A percentile compares a stretch with the other conserved stretches of the same genome.
Evolutionary conservation across 169 alveolate species (phyloP).

Genomic region (Cryptosporidium sp.): DNA sequence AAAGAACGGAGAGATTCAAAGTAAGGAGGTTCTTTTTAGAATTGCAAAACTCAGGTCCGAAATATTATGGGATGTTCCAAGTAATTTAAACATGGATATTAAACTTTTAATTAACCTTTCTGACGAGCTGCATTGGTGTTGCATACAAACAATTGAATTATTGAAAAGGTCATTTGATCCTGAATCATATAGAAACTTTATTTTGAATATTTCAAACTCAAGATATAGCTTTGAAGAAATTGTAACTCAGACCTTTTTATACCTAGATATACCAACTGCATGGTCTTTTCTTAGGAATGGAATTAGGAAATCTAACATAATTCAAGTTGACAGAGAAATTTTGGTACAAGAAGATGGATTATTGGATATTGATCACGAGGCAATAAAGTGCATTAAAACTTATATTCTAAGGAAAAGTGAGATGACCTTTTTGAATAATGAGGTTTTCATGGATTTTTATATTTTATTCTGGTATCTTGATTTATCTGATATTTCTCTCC

Average conservation of each 20-base stretch:
- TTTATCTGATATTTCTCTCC: conserved; percentile 41
- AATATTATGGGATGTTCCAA: conserved; percentile 63
- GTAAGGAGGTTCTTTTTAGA: conserved; percentile 54
- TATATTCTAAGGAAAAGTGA: conserved; percentile 24
- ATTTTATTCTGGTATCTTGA: conserved; percentile 55
- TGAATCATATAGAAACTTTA: conserved; percentile 15
- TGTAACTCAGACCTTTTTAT: conserved; percentile 45
- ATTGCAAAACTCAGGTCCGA: conserved; percentile 38
- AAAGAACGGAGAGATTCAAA: background rate
- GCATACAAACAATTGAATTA: conserved; percentile 66
- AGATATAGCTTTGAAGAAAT: background rate
- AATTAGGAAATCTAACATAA: background rate
- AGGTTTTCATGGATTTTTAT: conserved; percentile 12
- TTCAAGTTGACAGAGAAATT: background rate
- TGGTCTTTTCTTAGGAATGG: conserved; percentile 69
- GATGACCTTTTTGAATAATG: background rate
- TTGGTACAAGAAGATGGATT: background rate
- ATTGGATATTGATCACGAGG: conserved; percentile 21
- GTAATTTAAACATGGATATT: conserved; percentile 16
- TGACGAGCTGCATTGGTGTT: conserved; percentile 74
- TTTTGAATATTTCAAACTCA: conserved; percentile 1
- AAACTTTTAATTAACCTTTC: conserved; percentile 39
- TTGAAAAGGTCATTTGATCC: conserved; percentile 49
- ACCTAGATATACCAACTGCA: conserved; percentile 62
- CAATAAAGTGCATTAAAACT: background rate